A percentile compares a stretch with the other conserved stretches of the same genome.
Evolutionary conservation across 108 stramenopile species (phyloP).

Genomic region (Fragilaria crotonensis): DNA sequence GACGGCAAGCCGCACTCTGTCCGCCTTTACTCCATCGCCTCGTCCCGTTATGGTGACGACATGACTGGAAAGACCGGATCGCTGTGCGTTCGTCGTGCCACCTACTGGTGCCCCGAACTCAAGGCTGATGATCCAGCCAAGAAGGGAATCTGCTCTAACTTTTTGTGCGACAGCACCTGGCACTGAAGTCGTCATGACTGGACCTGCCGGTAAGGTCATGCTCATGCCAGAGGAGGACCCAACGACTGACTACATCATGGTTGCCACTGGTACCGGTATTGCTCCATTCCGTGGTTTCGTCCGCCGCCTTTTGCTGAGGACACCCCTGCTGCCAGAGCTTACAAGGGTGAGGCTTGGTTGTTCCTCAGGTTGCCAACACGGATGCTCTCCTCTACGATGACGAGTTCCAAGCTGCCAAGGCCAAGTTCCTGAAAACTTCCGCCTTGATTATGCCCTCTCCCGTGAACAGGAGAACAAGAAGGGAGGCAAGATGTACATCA

Average conservation of each 20-base stretch:
- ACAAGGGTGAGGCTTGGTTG: constrained; percentile 95
- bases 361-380: constrained; percentile 95
- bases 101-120: constrained; percentile 91
- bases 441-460: constrained; percentile 93
- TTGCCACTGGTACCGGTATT: constrained; percentile 97
- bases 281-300: constrained; percentile 96
- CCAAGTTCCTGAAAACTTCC: constrained; percentile 85
- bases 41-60: constrained; percentile 96
- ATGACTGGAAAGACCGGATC: constrained; percentile 94
- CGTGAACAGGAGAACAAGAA: constrained; percentile 90
- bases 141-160: constrained; percentile 98
- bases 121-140: constrained; percentile 95
- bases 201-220: constrained; percentile 97
- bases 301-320: constrained; percentile 94
- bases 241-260: constrained; percentile 92
- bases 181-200: constrained; percentile 81
- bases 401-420: constrained; percentile 86
- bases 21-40: constrained; percentile 96
- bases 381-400: constrained; percentile 94
- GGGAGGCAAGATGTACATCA: constrained; percentile 99
- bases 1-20: constrained; percentile 96
- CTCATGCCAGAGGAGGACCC: constrained; percentile 95
- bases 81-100: constrained; percentile 95
- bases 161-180: constrained; percentile 92
- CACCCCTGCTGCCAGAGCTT: constrained; percentile 82